Evolutionary conservation across 306 rosid species (phyloP), one percentile per base, ranked within the genome.

Genomic region (Glycyrrhiza uralensis): DNA sequence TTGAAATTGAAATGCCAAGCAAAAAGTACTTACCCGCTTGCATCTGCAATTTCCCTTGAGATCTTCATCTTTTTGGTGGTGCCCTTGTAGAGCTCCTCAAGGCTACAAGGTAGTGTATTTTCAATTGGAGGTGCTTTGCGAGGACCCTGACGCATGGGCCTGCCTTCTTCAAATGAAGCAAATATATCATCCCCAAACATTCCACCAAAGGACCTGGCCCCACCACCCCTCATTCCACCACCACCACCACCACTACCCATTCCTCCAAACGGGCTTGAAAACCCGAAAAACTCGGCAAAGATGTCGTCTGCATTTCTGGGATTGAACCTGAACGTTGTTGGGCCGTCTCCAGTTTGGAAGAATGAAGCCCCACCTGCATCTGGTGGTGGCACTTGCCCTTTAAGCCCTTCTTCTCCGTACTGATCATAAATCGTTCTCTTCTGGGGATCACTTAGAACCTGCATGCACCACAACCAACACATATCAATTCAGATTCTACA

Each of bases 361-460:
- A 79, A 92, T 9, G 96, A 42, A 15, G 92, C 79, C 1, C 92
- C 98, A 46, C 85, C 86, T 8, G 88, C 88, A 71, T 75, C 92
- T 0, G 96, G 90, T 0, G 96, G 87, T 38, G 98, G 98, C 58
- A 82, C 86, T 52, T 79, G 87, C 12, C 98, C 98, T 76, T 92
- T 90, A 1, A 92, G 89, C 3, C 96, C 96, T 68, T 92, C 94
- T 77, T 92, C 98, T 13, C 98, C 98, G 12, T 90, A 92, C 42
- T 84, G 96, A 82, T 90, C 98, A 79, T 92, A 92, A 54, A 92
- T 74, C 68, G 90, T 90, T 79, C 87, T 85, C 77, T 92, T 92
- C 73, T 90, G 96, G 10, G 96, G 84, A 85, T 90, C 98, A 74
- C 96, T 92, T 57, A 90, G 77, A 80, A 92, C 98, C 98, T 92